Conservation (phyloP, 2,329 filamentous ascomycete genomes). For the Trichoderma harzianum region DNA sequence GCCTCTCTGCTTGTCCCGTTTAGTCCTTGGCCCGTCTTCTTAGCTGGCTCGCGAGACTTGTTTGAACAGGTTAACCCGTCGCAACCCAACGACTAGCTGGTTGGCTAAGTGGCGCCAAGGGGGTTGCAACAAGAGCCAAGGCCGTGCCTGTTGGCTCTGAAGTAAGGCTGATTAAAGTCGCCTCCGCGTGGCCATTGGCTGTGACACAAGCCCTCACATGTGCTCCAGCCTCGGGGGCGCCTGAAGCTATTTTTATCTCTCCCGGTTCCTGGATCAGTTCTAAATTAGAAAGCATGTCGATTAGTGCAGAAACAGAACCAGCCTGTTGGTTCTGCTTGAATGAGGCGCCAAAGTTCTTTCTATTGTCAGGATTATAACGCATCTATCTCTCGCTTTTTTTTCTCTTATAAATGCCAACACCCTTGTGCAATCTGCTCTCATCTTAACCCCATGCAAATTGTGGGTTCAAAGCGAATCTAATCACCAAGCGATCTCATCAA, state of each 20-base stretch:
- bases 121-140: not conserved
- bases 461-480: not conserved
- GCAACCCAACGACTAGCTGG: not conserved
- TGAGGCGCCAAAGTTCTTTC: not conserved
- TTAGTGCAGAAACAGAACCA: not conserved
- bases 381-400: not conserved
- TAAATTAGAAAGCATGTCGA: not conserved
- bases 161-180: not conserved
- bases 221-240: not conserved
- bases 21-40: not conserved
- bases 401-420: not conserved
- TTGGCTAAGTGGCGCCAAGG: not conserved
- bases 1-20: not conserved
- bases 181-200: not conserved
- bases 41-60: not conserved
- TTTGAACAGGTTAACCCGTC: not conserved
- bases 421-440: not conserved
- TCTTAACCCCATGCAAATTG: not conserved
- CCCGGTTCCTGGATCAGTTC: not conserved
- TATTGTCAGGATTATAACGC: not conserved
- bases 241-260: not conserved
- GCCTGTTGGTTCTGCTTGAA: not conserved
- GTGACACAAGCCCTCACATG: not conserved
- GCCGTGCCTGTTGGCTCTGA: not conserved
- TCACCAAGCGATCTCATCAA: conserved; percentile 1